Conservation (phyloP, 2,329 filamentous ascomycete genomes). For the Arthrobotrys conoides region DNA sequence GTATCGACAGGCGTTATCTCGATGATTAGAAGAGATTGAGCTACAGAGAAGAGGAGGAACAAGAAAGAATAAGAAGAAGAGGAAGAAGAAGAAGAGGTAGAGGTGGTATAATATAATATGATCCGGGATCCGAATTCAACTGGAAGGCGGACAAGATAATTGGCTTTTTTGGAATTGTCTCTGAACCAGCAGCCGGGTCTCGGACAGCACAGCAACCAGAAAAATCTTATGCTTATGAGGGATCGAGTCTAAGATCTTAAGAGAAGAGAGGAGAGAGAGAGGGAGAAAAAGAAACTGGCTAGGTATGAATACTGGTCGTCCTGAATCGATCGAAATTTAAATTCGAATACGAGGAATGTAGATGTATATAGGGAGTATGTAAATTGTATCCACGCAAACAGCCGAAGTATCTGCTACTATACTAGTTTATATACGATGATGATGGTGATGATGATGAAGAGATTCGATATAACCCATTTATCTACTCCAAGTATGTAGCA, state of each 20-base stretch:
- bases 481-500: too few relatives aligned
- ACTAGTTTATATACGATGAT: too few relatives aligned
- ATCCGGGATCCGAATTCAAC: background rate
- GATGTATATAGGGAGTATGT: too few relatives aligned
- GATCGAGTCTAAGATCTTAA: background rate
- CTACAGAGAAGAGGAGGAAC: background rate
- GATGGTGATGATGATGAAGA: too few relatives aligned
- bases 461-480: too few relatives aligned
- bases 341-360: background rate
- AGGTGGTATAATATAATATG: background rate
- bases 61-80: too few relatives aligned
- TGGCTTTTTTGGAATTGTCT: conserved; percentile 7
- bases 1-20: background rate
- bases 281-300: background rate
- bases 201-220: too few relatives aligned
- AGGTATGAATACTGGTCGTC: too few relatives aligned
- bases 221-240: too few relatives aligned
- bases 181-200: conserved; percentile 15
- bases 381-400: conserved; percentile 10
- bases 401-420: too few relatives aligned
- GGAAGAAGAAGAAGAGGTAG: too few relatives aligned
- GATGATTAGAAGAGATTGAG: conserved; percentile 16
- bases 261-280: too few relatives aligned
- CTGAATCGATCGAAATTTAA: conserved; percentile 1
- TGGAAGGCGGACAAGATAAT: background rate